Evolutionary conservation across 345 rosid genomes (phyloP), one percentile per base, ranked within the genome.

Genomic region (Punica granatum): DNA sequence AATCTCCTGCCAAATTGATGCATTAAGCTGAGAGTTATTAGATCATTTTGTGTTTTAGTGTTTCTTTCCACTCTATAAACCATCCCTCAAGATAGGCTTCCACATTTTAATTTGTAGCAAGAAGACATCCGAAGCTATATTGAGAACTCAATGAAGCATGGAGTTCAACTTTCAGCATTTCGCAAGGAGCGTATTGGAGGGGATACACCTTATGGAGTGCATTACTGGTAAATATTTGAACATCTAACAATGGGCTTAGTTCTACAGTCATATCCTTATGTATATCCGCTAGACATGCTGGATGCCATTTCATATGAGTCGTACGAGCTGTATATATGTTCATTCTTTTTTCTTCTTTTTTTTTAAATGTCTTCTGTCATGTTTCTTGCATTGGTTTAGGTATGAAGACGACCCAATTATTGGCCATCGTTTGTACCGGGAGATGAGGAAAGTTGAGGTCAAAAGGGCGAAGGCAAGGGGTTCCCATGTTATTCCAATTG

Each of bases 181-280:
- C 97, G 99, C 48, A 92, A 83, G 84, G 97, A 92, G 67, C 98
- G 98, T 30, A 42, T 81, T 65, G 99, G 99, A 72, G 99, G 99
- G 71, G 98, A 92, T 84, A 92, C 94, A 36, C 61, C 28, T 26
- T 83, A 86, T 75, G 99, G 98, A 78, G 82, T 92, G 70, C 86
- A 81, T 80, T 95, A 87, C 71, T 95, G 98, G 99, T 95, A 73
- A 71, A 78, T 70, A 43, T 21, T 37, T 67, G 70, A 60, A 68
- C 54, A 65, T 76, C 56, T 26, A 67, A 11, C 34, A 51, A 2
- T 28, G 28, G 34, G 34, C 6, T 56, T 26, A 10, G 34, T 56
- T 13, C 33, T 56, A 28, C 28, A 30, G 19, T 30, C 19, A 30
- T 12, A 56, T 26, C 15, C 25, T 14, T 56, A 51, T n/a, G 25